Base-by-base conservation (phyloP, 2,329 filamentous ascomycete genomes). In the Paecilomyces sp. region DNA sequence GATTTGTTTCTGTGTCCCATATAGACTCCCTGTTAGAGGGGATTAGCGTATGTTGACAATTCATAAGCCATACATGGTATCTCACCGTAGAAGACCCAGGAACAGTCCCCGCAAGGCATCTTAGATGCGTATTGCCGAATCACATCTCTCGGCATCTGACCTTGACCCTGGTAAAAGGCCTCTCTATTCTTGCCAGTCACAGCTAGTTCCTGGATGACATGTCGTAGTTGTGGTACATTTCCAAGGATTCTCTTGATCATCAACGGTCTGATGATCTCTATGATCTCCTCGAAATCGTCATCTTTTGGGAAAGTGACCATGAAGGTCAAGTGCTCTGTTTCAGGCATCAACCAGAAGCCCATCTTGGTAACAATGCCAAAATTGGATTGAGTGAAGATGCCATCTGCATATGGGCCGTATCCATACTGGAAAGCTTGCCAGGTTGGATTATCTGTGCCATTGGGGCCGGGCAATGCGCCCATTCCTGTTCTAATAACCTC, bases 221-320 rank as follows among this genome's bases (percentile, higher is more conserved):
- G 66, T 51, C 69, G 60, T 12, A 72, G 64, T 53, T 72, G 69
- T 9, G 70, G 69, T 24, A 71, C 66, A 55, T 72, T 71, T 30
- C 67, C 68, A 12, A 72, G 59, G 22, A 71, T 65, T 13, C 65
- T 57, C 51, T 64, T 66, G 36, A 67, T 60, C 4, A 68, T 68
- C 7, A 71, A 66, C 1, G 72, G 71, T 2, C 73, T 67, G 57
- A 76, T 76, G 60, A 72, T 72, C 18, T 76, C 75, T 55, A 76
- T 70, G 18, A 74, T 70, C 8, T 67, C 66, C 24, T 64, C 64
- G 25, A 77, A 67, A 59, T 76, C 74, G 13, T 70, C 68, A 25
- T 76, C 74, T 50, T 65, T 68, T 30, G 72, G 71, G 57, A 77
- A 76, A 0, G 75, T 77, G 59, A 77, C 67, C 67, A 72, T 70